Evolutionary conservation across 192 early-diverging fungal species (phyloP), one percentile per base, ranked within the genome.

Genomic region (Gonapodya prolifera): DNA sequence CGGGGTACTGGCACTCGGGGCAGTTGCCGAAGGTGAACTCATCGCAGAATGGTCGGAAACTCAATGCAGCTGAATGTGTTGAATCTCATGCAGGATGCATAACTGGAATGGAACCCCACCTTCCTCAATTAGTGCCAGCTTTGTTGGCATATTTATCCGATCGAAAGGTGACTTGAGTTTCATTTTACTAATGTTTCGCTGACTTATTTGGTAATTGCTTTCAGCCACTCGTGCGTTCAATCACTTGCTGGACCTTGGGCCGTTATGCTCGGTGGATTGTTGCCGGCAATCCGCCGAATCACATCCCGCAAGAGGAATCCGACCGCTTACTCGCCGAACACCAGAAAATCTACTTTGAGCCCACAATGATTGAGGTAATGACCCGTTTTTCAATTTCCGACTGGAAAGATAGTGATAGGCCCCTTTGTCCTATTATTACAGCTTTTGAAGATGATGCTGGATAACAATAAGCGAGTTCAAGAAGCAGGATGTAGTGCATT

Each of bases 391-490:
- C n/a, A n/a, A n/a, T n/a, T n/a, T n/a, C n/a, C n/a, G n/a, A n/a
- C n/a, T n/a, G n/a, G n/a, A n/a, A n/a, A n/a, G n/a, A n/a, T n/a
- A n/a, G n/a, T n/a, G n/a, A n/a, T n/a, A n/a, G n/a, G n/a, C n/a
- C n/a, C n/a, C n/a, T n/a, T 23, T 61, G 45, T 16, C 8, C 45
- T 61, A 61, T 61, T 8, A 61, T n/a, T 61, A 61, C 23, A 70
- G 29, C 85, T 87, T 16, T 79, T 89, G 89, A 83, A 87, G 69
- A 92, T 90, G 79, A 90, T 95, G 78, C 88, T 95, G 82, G 95
- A 98, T 82, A 94, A 91, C 83, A 98, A 95, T 88, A 99, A 99
- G 86, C 89, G 95, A 36, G 97, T 99, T 16, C 98, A 99, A 83
- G 95, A 99, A 80, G 94, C 97, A 28, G 96, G 92, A 35, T 98